Percentiles rank a stretch among this genome's conserved stretches.
Conservation (phyloP, 768 basidiomycete genomes). For the Podaxis sp. region DNA sequence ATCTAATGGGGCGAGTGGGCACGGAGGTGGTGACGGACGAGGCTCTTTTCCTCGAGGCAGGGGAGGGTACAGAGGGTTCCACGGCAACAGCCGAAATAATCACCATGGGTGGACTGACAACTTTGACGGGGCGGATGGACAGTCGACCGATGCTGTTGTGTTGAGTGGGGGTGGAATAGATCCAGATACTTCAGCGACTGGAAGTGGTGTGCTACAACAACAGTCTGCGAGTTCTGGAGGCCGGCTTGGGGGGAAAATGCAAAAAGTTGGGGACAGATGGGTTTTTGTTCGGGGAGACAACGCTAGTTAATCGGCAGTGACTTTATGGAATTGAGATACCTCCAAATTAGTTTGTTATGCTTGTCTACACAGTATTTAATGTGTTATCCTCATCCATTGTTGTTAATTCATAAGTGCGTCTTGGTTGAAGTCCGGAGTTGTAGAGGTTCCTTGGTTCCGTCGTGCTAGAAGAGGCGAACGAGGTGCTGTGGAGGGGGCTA, state of each 20-base stretch:
- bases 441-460: constrained; percentile 47
- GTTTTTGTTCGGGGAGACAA: constrained; percentile 55
- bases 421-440: constrained; percentile 22
- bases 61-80: constrained; percentile 41
- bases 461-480: constrained; percentile 29
- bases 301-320: constrained; percentile 25
- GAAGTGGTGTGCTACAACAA: constrained; percentile 14
- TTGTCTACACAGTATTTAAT: constrained; percentile 35
- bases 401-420: constrained; percentile 48
- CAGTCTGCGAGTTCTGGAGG: constrained; percentile 11
- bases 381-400: constrained; percentile 40
- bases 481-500: constrained; percentile 49
- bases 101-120: constrained; percentile 31
- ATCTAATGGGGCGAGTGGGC: constrained; percentile 8
- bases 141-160: constrained; percentile 57
- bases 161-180: constrained; percentile 47
- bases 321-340: constrained; percentile 15
- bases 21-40: constrained; percentile 21
- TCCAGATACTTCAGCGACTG: constrained; percentile 14
- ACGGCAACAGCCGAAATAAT: constrained; percentile 51
- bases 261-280: constrained; percentile 72
- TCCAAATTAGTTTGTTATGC: constrained; percentile 22
- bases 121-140: constrained; percentile 29
- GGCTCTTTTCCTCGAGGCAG: constrained; percentile 27
- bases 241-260: constrained; percentile 53